Conservation (phyloP, 2,329 filamentous ascomycete species). For the Sclerotinia nivalis region DNA sequence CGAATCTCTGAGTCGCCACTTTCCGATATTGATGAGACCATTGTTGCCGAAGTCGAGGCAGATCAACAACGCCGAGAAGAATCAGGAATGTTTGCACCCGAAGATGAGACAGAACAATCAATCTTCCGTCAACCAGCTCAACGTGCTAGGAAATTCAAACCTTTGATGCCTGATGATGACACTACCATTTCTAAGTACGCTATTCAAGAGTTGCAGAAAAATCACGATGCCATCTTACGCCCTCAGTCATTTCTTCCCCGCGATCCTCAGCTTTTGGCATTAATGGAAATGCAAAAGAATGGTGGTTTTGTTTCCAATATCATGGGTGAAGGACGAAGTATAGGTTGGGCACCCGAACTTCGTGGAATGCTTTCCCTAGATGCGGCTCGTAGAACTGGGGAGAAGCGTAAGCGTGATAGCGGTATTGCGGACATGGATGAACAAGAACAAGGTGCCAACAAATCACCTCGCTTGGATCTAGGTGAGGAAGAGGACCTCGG, state of each 20-base stretch:
- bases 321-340: conserved; percentile 75
- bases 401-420: conserved; percentile 93
- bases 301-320: conserved; percentile 88
- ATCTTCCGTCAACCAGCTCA: conserved; percentile 69
- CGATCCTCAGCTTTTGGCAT: conserved; percentile 80
- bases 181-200: conserved; percentile 75
- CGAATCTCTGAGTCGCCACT: conserved; percentile 70
- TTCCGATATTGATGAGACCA: conserved; percentile 66
- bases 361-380: conserved; percentile 90
- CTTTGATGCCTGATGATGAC: conserved; percentile 75
- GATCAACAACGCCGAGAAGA: conserved; percentile 53
- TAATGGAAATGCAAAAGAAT: conserved; percentile 89
- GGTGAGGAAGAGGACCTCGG: conserved; percentile 60
- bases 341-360: conserved; percentile 87
- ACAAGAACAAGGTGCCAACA: conserved; percentile 57
- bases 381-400: conserved; percentile 70
- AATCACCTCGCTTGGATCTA: conserved; percentile 66
- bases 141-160: conserved; percentile 72
- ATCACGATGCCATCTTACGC: conserved; percentile 83
- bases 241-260: conserved; percentile 80
- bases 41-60: conserved; percentile 59
- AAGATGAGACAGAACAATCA: conserved; percentile 55
- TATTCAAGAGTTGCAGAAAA: conserved; percentile 83
- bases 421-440: conserved; percentile 78
- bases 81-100: conserved; percentile 58